A percentile compares a stretch with the other conserved stretches of the same genome.
Evolutionary conservation across 495 filamentous ascomycete genomes (phyloP).

Genomic region (Penicillium argentinense): DNA sequence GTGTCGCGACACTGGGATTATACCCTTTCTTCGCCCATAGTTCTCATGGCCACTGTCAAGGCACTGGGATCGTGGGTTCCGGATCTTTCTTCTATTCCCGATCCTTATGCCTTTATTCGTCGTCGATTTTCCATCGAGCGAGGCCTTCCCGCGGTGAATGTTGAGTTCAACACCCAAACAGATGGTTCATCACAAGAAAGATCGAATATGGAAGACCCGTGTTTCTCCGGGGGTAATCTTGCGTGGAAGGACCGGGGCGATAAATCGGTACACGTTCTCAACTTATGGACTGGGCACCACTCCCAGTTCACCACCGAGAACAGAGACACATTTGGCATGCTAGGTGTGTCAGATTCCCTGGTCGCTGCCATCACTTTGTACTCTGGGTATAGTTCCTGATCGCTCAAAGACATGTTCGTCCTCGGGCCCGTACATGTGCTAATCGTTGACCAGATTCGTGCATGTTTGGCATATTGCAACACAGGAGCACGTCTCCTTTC

Average conservation of each 20-base stretch:
- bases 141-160: too few relatives aligned
- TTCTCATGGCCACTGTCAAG: conserved; percentile 14
- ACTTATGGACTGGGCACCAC: background rate
- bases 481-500: background rate
- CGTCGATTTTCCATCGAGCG: too few relatives aligned
- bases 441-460: background rate
- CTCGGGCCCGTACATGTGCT: background rate
- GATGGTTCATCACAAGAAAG: too few relatives aligned
- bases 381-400: background rate
- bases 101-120: too few relatives aligned
- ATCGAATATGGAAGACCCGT: too few relatives aligned
- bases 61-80: conserved; percentile 1
- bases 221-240: background rate
- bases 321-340: background rate
- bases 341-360: background rate
- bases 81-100: background rate
- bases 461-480: background rate
- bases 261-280: background rate
- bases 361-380: background rate
- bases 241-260: background rate
- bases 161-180: too few relatives aligned
- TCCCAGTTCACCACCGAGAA: background rate
- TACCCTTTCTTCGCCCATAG: conserved; percentile 24
- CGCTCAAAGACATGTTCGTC: background rate
- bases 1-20: conserved; percentile 36